Evolutionary conservation across 768 basidiomycete genomes (phyloP), one percentile per base, ranked within the genome.

Genomic region (Boletus subparvulus): DNA sequence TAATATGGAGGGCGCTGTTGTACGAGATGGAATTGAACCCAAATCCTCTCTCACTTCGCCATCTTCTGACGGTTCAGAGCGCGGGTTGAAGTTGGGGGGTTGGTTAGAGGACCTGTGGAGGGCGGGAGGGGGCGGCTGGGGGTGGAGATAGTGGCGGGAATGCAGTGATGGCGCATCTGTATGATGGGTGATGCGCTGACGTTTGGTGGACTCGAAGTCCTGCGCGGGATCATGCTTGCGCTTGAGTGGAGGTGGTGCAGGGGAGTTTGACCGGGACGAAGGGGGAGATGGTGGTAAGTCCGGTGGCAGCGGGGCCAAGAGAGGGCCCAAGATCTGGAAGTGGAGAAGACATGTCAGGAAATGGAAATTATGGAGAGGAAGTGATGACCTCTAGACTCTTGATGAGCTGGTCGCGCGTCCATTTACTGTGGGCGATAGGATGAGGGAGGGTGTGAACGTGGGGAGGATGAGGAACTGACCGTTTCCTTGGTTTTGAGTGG

Each of bases 241-340:
- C 65, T 81, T 79, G 63, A 52, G 59, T 5, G 68, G 62, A 30
- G 55, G 61, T 14, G 69, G 71, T 19, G 69, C 65, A 43, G 76
- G 78, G 60, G 80, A 79, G 68, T 74, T 65, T 61, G 69, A 66
- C 61, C 76, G 74, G 62, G 79, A 78, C 32, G 72, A 68, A 28
- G 78, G 76, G 54, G 81, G 76, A 65, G 80, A 77, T 57, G 76
- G 74, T 46, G 78, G 79, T 47, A 80, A 65, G 52, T 76, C 71
- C 59, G 76, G 73, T 54, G 80, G 77, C 50, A 80, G 76, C 45
- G 74, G 74, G n/a, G 70, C 55, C 36, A 70, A 65, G 56, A 75
- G 70, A 36, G 73, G 60, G 51, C 77, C 73, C 59, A 78, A 63
- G 67, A 77, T 76, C 80, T 80, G 64, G 26, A 52, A 49, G 50